Base-by-base conservation (phyloP, 176 grass and related monocot species). In the Lolium multiflorum region DNA sequence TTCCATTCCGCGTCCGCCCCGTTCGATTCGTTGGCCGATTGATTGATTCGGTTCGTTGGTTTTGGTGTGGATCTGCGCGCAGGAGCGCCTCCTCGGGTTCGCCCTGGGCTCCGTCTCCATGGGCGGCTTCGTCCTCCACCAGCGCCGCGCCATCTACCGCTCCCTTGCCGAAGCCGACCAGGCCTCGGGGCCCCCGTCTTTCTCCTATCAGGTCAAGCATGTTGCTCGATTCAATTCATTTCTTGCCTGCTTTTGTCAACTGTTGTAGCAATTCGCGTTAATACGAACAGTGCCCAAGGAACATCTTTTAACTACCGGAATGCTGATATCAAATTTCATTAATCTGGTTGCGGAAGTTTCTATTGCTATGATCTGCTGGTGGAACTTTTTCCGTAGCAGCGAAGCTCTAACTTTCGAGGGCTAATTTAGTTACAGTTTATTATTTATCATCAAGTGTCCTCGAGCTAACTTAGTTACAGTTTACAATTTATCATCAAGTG, bases 51-150 rank as follows among this genome's bases (percentile, higher is more conserved):
- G 18, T 63, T 82, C 39, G 72, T 52, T 78, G n/a, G 72, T 17
- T 52, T 38, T 49, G 60, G 83, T 49, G 35, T 73, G 82, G 90
- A 91, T 88, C 90, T 85, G 22, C 63, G 35, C 54, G 82, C 82
- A 88, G 90, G 90, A 88, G 71, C 90, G 82, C 62, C 86, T 91
- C 71, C 90, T 91, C 61, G 82, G 90, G 63, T 88, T 91, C 82
- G 86, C 86, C 71, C 86, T 85, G 77, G 90, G 90, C 13, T 25
- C 52, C 71, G 82, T 88, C 46, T 88, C 86, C 90, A 91, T 91
- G 82, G 82, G 86, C 1, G 82, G 82, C 22, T 88, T 57, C 82
- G 86, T 91, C 35, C 82, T 91, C 63, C 90, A 91, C 78, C 86
- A 91, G 78, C 86, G 77, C 35, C 90, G 82, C 78, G 16, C 77